A percentile compares a stretch with the other conserved stretches of the same genome.
Evolutionary conservation across 2,329 filamentous ascomycete species (phyloP).

Genomic region (Ophiostoma novo-ulmi): DNA sequence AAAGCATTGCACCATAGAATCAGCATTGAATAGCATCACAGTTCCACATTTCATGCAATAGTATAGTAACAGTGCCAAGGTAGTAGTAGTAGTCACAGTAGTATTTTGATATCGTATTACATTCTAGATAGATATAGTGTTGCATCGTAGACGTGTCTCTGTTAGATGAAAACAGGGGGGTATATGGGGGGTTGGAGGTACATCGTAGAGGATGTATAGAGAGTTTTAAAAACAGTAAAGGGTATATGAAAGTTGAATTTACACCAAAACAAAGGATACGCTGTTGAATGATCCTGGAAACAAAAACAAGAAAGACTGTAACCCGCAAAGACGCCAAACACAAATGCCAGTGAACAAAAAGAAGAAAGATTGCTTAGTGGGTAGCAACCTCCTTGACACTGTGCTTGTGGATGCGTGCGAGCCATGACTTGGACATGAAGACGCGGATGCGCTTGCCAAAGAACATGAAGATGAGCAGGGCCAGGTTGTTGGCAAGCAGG

Average conservation of each 20-base stretch:
- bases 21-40: neutral
- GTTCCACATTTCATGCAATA: neutral
- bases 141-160: neutral
- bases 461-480: constrained; percentile 46
- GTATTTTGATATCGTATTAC: neutral
- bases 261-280: constrained; percentile 6
- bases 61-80: neutral
- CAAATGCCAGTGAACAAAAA: neutral
- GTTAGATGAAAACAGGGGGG: neutral
- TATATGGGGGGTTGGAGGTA: neutral
- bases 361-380: neutral
- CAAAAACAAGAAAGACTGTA: neutral
- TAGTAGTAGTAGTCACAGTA: neutral
- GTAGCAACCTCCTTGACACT: constrained; percentile 31
- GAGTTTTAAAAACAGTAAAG: neutral
- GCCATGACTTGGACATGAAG: constrained; percentile 43
- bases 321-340: neutral
- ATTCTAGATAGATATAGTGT: neutral
- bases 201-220: neutral
- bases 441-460: constrained; percentile 47
- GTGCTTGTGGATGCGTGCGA: constrained; percentile 42
- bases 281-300: constrained; percentile 2
- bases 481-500: constrained; percentile 46
- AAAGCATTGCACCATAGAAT: neutral
- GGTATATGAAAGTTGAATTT: constrained; percentile 1